These are phyloP conservation scores for Karstenula rhodostoma DNA, from an alignment of 2,329 filamentous ascomycete genomes.

Conservation along the genomic window DNA sequence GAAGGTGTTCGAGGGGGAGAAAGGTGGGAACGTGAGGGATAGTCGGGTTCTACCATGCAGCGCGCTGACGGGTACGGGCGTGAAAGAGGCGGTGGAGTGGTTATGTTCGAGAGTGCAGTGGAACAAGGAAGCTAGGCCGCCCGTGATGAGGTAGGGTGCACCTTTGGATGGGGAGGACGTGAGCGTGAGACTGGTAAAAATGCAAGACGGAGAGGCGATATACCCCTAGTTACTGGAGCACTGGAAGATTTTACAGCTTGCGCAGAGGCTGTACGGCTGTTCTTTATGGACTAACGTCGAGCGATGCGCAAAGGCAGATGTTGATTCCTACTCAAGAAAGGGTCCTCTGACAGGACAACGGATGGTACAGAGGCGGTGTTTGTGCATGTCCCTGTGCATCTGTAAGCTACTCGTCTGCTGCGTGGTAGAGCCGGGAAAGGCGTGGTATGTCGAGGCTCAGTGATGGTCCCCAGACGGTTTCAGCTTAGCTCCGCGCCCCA, in stretches of 20 bases:
- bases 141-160: conserved; percentile 79
- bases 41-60: conserved; percentile 90
- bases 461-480: background rate
- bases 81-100: conserved; percentile 97
- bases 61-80: conserved; percentile 83
- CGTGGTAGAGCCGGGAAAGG: no score
- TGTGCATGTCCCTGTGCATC: no score
- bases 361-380: no score
- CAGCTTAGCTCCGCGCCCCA: conserved; percentile 15
- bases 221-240: conserved; percentile 2
- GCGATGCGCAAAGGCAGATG: background rate
- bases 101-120: conserved; percentile 89
- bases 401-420: no score
- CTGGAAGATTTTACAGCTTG: background rate
- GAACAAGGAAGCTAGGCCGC: conserved; percentile 93
- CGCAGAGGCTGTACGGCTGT: background rate
- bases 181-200: background rate
- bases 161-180: background rate
- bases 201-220: background rate
- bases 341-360: no score
- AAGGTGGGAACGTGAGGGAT: conserved; percentile 84
- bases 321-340: no score
- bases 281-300: background rate
- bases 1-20: conserved; percentile 94
- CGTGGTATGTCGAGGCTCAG: background rate